Evolutionary conservation across 2,329 filamentous ascomycete genomes (phyloP).

Genomic region (Cytospora leucostoma): DNA sequence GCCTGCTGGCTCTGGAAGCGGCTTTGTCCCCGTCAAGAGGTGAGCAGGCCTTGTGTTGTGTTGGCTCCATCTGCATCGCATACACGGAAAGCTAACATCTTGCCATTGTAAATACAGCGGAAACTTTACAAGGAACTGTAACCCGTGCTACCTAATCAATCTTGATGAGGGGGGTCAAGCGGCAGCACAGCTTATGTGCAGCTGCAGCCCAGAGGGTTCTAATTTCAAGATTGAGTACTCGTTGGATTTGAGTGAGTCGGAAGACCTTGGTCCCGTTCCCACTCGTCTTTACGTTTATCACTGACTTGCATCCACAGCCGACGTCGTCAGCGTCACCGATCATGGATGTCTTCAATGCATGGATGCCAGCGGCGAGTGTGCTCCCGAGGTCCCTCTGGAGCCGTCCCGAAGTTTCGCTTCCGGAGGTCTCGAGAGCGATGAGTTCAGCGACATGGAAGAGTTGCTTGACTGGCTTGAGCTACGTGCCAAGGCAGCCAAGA

Average conservation of each 20-base stretch:
- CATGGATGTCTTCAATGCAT: slow-evolving; percentile 21
- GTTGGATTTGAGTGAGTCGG: slow-evolving; percentile 22
- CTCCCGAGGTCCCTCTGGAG: not conserved
- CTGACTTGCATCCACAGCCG: slow-evolving; percentile 7
- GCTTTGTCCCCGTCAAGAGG: slow-evolving; percentile 3
- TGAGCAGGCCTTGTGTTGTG: not conserved
- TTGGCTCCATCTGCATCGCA: not conserved
- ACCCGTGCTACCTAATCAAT: slow-evolving; percentile 12
- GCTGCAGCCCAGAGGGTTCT: slow-evolving; percentile 9
- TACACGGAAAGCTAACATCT: not conserved
- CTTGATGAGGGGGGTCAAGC: slow-evolving; percentile 1
- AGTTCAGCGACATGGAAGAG: not conserved
- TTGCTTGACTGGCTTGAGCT: not conserved
- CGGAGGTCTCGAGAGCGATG: not conserved
- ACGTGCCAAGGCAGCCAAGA: not conserved
- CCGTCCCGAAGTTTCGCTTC: not conserved
- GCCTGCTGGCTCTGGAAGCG: not conserved
- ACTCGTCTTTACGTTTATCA: not conserved
- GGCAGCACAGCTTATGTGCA: slow-evolving; percentile 16
- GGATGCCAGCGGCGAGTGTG: slow-evolving; percentile 2
- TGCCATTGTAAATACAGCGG: not conserved
- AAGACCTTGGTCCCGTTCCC: not conserved
- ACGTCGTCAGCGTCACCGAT: slow-evolving; percentile 7
- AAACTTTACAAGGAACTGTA: slow-evolving; percentile 15
- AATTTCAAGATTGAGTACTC: not conserved